Percentiles rank a stretch among this genome's conserved stretches.
Evolutionary conservation across 192 early-diverging fungal genomes (phyloP).

Genomic region (Coemansia sp.): DNA sequence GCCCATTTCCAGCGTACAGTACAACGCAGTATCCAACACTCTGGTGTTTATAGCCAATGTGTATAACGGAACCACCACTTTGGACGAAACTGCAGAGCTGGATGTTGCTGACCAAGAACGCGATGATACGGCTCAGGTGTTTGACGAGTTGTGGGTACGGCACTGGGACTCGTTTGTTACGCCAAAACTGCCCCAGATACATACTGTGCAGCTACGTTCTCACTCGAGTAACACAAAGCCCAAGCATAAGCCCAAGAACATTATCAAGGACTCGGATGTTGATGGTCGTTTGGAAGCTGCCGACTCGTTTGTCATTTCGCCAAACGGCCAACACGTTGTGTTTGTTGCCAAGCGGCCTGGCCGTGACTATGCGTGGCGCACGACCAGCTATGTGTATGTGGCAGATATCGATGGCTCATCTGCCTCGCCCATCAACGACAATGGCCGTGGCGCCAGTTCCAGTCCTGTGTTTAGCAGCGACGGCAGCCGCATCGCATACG

Average conservation of each 20-base stretch:
- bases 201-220: conserved; percentile 50
- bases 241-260: conserved; percentile 21
- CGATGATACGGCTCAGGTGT: conserved; percentile 62
- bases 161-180: conserved; percentile 76
- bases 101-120: conserved; percentile 51
- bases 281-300: conserved; percentile 57
- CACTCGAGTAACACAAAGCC: conserved; percentile 27
- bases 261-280: conserved; percentile 43
- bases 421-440: conserved; percentile 47
- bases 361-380: conserved; percentile 71
- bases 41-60: conserved; percentile 72
- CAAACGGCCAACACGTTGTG: conserved; percentile 63
- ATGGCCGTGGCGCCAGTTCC: conserved; percentile 60
- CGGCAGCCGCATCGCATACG: conserved; percentile 65
- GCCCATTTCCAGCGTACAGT: conserved; percentile 64
- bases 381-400: conserved; percentile 70
- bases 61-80: conserved; percentile 55
- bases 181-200: conserved; percentile 64
- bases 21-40: conserved; percentile 46
- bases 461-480: conserved; percentile 66
- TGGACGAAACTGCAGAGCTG: conserved; percentile 59
- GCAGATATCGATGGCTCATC: conserved; percentile 55
- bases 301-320: conserved; percentile 63
- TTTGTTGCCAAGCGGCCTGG: conserved; percentile 71
- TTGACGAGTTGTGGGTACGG: conserved; percentile 74